Evolutionary conservation across 2,329 filamentous ascomycete genomes (phyloP).

Genomic region (Polychaeton citri): DNA sequence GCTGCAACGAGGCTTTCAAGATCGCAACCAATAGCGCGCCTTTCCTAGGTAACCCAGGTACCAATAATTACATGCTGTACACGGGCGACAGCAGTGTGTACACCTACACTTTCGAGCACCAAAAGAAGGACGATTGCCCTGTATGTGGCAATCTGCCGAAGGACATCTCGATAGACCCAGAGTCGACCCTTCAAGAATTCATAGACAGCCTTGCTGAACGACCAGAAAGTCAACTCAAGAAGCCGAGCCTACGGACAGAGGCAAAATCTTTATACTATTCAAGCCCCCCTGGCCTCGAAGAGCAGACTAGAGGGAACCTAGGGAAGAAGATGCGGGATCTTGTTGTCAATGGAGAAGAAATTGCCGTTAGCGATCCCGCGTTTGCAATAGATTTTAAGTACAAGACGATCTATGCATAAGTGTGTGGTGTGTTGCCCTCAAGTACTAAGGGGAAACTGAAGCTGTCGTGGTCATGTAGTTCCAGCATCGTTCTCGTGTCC

Average conservation of each 20-base stretch:
- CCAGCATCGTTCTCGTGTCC: no score
- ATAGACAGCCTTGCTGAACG: slow-evolving; percentile 70
- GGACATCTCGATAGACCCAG: slow-evolving; percentile 56
- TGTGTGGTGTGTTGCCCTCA: no score
- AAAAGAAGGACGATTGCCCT: slow-evolving; percentile 87
- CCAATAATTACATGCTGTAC: slow-evolving; percentile 91
- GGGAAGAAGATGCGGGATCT: slow-evolving; percentile 64
- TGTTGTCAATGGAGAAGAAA: slow-evolving; percentile 68
- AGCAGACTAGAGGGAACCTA: slow-evolving; percentile 73
- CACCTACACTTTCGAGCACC: slow-evolving; percentile 92
- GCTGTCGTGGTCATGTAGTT: no score
- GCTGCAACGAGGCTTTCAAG: slow-evolving; percentile 95
- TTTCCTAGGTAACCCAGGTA: slow-evolving; percentile 56
- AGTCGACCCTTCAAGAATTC: slow-evolving; percentile 66
- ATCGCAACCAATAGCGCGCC: slow-evolving; percentile 75
- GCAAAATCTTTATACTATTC: slow-evolving; percentile 85
- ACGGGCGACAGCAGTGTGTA: slow-evolving; percentile 92
- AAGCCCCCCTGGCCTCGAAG: slow-evolving; percentile 64
- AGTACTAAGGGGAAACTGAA: no score
- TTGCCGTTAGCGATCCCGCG: slow-evolving; percentile 86
- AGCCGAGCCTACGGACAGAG: slow-evolving; percentile 70
- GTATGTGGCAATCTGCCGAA: slow-evolving; percentile 80
- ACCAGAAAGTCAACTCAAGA: slow-evolving; percentile 87
- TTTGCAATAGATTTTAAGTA: slow-evolving; percentile 40
- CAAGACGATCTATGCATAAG: neutral